Evolutionary conservation across 257 asterid species (phyloP).

Genomic region (Nicotiana tomentosiformis): DNA sequence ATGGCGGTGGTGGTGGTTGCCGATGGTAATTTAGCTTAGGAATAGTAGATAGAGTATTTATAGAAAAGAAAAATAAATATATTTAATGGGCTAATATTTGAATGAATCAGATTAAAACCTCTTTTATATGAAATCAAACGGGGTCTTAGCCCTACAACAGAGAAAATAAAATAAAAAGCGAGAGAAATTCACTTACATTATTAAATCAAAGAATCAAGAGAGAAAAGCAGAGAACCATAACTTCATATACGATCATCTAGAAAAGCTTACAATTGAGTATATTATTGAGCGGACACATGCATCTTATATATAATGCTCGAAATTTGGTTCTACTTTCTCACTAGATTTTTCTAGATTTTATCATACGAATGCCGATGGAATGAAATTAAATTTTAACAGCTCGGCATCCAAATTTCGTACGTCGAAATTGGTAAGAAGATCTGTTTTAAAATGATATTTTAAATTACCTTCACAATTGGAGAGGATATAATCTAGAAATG

Average conservation of each 20-base stretch:
- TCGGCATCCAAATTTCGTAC: not conserved
- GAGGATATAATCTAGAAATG: no score
- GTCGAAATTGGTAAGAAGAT: not conserved
- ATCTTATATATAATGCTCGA: not conserved
- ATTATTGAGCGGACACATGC: not conserved
- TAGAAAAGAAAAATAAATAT: not conserved
- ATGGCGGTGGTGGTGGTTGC: not conserved
- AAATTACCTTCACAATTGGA: not conserved
- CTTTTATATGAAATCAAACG: not conserved
- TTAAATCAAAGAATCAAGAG: not conserved
- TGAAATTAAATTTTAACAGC: not conserved
- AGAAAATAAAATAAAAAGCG: not conserved
- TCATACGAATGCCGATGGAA: not conserved
- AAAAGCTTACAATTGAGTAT: not conserved
- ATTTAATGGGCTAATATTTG: not conserved
- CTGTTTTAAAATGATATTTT: not conserved
- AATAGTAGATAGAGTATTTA: no score
- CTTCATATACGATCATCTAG: no score
- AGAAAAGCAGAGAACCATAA: not conserved
- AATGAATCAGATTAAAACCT: not conserved
- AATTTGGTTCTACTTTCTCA: not conserved
- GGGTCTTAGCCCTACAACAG: not conserved
- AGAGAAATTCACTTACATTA: not conserved
- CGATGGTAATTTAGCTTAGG: no score
- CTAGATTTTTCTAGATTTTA: not conserved